Percentiles rank a stretch among this genome's conserved stretches.
These are phyloP conservation scores for Dissophora ornata DNA, from an alignment of 192 early-diverging fungal species.

Conservation along the genomic window DNA sequence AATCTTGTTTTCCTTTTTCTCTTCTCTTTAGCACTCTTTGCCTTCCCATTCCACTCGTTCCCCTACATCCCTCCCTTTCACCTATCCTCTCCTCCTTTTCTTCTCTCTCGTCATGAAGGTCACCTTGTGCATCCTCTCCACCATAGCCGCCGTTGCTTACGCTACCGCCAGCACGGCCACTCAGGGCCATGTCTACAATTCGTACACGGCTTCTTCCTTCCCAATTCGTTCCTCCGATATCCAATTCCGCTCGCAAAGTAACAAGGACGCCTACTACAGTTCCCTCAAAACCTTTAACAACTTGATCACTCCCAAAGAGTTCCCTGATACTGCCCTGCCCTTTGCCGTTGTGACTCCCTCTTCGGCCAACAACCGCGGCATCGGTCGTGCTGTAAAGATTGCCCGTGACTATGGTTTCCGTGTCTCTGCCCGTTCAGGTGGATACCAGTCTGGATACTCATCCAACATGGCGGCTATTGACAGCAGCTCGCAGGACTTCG, in stretches of 20 bases:
- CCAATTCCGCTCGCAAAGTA: slow-evolving; percentile 26
- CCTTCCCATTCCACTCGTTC: not conserved
- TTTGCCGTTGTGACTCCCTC: slow-evolving; percentile 16
- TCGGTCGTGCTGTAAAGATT: slow-evolving; percentile 15
- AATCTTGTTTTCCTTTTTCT: not conserved
- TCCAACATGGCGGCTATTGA: slow-evolving; percentile 39
- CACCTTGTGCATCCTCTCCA: slow-evolving; percentile 19
- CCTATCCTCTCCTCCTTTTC: not conserved
- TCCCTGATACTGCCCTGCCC: slow-evolving; percentile 23
- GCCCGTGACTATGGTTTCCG: slow-evolving; percentile 19
- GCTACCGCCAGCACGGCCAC: slow-evolving; percentile 10
- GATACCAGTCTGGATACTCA: slow-evolving; percentile 35
- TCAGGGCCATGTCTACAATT: slow-evolving; percentile 14
- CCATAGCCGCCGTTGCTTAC: slow-evolving; percentile 13
- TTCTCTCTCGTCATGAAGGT: slow-evolving; percentile 5
- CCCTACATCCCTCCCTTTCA: not conserved
- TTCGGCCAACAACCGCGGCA: slow-evolving; percentile 29
- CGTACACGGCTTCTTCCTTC: slow-evolving; percentile 15
- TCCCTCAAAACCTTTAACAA: slow-evolving; percentile 35
- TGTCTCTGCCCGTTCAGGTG: slow-evolving; percentile 32
- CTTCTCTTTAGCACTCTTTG: not conserved
- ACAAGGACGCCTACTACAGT: slow-evolving; percentile 17
- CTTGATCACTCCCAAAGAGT: slow-evolving; percentile 22
- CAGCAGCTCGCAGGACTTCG: slow-evolving; percentile 28
- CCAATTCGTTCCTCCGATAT: not conserved